Base-by-base conservation (phyloP, 2,329 filamentous ascomycete species). In the Fusarium sp. region DNA sequence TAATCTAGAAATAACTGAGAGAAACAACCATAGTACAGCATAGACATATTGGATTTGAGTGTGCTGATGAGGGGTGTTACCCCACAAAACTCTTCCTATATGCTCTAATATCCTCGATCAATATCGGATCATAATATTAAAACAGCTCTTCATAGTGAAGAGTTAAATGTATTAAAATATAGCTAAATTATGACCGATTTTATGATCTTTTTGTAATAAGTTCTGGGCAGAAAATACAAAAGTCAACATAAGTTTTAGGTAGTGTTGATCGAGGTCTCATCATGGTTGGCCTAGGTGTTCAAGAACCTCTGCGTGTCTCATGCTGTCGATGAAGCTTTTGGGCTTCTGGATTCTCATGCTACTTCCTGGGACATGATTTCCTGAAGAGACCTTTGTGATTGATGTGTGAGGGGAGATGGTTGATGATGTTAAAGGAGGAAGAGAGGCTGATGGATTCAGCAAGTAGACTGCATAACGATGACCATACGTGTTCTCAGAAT, bases 11-110 rank as follows among this genome's bases (percentile, higher is more conserved):
- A 17, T 11, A 11, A 14, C 18, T 23, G 1, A 30, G 12, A 54
- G 10, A 17, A 20, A 0, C 20, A 42, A 32, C 5, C 2, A 14
- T 13, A 23, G 14, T 2, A 0, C 5, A 23, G 2, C 32, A 10
- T 18, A 14, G 32, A 4, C 2, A 33, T 35, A 7, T 35, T 7
- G 14, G 33, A 35, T 7, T 14, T 17, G 14, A 18, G 11, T 14
- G 0, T 13, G 11, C 23, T 5, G 11, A 18, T 18, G 5, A 23
- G 3, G 12, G 18, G 5, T 4, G 10, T 4, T 23, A 20, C 15
- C 11, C 12, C 7, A 18, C 5, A 11, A 8, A 13, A 18, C 30
- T 18, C 12, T 18, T 14, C 23, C 23, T 2, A 7, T 26, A 6
- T 50, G 6, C 12, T n/a, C 12, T 37, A 20, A 35, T 37, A 14